A percentile compares a stretch with the other conserved stretches of the same genome.
phyloP scores from a whole-genome alignment of 352 stramenopile species.

The Globisporangium irregulare region DNA sequence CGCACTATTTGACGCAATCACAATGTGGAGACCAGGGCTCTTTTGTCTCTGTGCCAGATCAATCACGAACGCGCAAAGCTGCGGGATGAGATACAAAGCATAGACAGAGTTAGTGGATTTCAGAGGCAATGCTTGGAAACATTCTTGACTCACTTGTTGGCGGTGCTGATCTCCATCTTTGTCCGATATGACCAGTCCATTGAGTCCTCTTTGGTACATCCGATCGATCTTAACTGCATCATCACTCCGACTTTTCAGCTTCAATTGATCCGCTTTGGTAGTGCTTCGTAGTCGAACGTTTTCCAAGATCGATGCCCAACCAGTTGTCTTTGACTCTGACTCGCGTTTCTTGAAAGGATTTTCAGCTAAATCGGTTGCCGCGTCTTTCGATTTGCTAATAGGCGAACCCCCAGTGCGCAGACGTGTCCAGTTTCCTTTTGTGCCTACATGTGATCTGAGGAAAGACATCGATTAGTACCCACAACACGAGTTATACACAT shows the following conservation, averaged over 20 bases:
- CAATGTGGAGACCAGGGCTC: constrained; percentile 35
- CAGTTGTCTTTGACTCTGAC: neutral
- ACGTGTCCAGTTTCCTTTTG: neutral
- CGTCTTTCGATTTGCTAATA: neutral
- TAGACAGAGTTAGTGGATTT: constrained; percentile 10
- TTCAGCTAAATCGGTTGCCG: neutral
- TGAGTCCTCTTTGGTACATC: constrained; percentile 28
- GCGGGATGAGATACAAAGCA: neutral
- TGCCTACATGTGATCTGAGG: constrained; percentile 6
- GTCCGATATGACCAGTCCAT: constrained; percentile 23
- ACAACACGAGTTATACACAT: constrained; percentile 10
- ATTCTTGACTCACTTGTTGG: constrained; percentile 8
- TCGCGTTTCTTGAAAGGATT: constrained; percentile 16
- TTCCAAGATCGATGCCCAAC: constrained; percentile 4
- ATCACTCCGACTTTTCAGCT: neutral
- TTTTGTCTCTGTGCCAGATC: constrained; percentile 27
- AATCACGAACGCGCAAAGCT: constrained; percentile 33
- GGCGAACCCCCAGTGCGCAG: neutral
- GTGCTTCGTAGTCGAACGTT: neutral
- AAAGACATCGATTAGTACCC: constrained; percentile 2
- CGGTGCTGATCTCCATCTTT: constrained; percentile 15
- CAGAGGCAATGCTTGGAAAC: neutral
- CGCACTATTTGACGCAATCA: constrained; percentile 38
- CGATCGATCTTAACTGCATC: constrained; percentile 7
- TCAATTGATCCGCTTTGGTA: neutral